Evolutionary conservation across 768 basidiomycete genomes (phyloP).

Genomic region (Heimioporus sp.): DNA sequence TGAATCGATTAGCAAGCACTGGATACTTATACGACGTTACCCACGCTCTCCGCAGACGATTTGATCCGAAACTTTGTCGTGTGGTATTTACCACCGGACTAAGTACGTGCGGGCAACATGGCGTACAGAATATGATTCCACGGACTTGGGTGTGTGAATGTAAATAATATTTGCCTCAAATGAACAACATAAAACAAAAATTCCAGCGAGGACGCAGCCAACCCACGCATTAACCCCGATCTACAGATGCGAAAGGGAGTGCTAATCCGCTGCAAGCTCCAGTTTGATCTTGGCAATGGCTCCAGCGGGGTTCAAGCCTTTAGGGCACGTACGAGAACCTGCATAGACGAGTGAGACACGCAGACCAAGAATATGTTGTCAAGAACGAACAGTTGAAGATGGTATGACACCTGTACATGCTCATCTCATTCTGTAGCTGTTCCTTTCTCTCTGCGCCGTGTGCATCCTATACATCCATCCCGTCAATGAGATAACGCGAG

Average conservation of each 20-base stretch:
- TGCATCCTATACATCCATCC: conserved; percentile 52
- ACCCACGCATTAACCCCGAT: background rate
- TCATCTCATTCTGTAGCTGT: conserved; percentile 92
- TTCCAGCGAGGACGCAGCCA: background rate
- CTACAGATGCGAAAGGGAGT: background rate
- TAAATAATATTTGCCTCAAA: background rate
- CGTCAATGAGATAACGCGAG: background rate
- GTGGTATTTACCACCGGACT: too few relatives aligned
- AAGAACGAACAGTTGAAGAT: conserved; percentile 87
- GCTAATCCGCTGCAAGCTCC: conserved; percentile 74
- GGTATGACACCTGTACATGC: conserved; percentile 96
- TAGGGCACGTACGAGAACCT: conserved; percentile 95
- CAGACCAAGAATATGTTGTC: background rate
- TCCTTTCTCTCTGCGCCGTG: conserved; percentile 81
- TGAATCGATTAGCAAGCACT: too few relatives aligned
- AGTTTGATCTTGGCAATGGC: conserved; percentile 95
- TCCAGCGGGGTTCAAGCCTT: conserved; percentile 90
- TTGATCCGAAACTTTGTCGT: too few relatives aligned
- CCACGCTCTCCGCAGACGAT: too few relatives aligned
- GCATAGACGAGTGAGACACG: background rate
- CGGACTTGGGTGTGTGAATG: too few relatives aligned
- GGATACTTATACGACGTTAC: too few relatives aligned
- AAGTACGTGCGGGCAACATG: too few relatives aligned
- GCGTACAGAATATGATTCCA: too few relatives aligned
- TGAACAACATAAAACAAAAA: background rate